A percentile compares a stretch with the other conserved stretches of the same genome.
Conservation (phyloP, 2,329 filamentous ascomycete genomes). For the Exserohilum turcica region DNA sequence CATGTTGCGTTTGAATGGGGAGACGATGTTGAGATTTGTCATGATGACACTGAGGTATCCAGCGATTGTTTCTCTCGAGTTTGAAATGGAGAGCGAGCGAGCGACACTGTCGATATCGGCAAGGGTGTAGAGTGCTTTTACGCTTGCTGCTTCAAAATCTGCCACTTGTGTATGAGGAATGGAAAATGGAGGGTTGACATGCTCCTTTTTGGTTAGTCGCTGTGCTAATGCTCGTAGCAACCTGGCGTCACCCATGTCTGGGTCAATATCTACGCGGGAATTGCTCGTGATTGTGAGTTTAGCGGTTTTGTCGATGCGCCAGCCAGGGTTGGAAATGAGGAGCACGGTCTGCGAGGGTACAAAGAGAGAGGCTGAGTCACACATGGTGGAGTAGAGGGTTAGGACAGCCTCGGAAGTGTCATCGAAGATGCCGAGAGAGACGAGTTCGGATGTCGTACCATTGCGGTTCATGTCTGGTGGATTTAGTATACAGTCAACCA, state of each 20-base stretch:
- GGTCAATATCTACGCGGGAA: slow-evolving; percentile 62
- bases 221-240: slow-evolving; percentile 60
- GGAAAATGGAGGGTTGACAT: slow-evolving; percentile 57
- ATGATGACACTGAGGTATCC: slow-evolving; percentile 55
- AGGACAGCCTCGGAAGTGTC: slow-evolving; percentile 60
- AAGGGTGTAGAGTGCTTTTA: slow-evolving; percentile 50
- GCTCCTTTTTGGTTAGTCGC: slow-evolving; percentile 56
- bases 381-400: slow-evolving; percentile 61
- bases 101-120: slow-evolving; percentile 53
- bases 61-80: slow-evolving; percentile 44
- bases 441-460: slow-evolving; percentile 51
- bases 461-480: slow-evolving; percentile 54
- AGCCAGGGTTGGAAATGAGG: slow-evolving; percentile 55
- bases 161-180: slow-evolving; percentile 32
- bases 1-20: slow-evolving; percentile 51
- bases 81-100: slow-evolving; percentile 28
- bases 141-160: slow-evolving; percentile 25
- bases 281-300: slow-evolving; percentile 49
- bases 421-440: slow-evolving; percentile 62
- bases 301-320: slow-evolving; percentile 45
- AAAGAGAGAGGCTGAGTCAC: slow-evolving; percentile 54
- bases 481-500: neutral
- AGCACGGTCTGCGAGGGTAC: slow-evolving; percentile 56
- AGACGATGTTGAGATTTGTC: slow-evolving; percentile 49
- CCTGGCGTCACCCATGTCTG: slow-evolving; percentile 57